Conservation (phyloP, 2,329 filamentous ascomycete species). For the Xylariales sp. region DNA sequence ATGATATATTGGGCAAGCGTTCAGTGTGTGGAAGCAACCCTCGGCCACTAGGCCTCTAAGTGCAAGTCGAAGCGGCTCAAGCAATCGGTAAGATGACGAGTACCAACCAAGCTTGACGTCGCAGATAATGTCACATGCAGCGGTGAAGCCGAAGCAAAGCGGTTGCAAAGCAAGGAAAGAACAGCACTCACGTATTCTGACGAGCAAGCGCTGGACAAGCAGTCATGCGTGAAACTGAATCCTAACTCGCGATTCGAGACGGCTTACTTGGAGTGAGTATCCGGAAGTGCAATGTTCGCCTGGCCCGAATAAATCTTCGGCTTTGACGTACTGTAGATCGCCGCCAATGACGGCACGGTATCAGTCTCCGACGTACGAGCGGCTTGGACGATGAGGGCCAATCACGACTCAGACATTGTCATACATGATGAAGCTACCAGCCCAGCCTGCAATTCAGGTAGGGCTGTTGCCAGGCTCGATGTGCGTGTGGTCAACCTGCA, state of each 20-base stretch:
- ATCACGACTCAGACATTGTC: conserved; percentile 15
- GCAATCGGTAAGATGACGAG: conserved; percentile 19
- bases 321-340: too few species aligned
- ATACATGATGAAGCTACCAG: conserved; percentile 16
- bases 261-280: too few species aligned
- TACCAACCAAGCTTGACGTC: conserved; percentile 5
- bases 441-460: too few species aligned
- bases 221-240: too few species aligned
- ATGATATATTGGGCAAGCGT: conserved; percentile 9
- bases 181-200: too few species aligned
- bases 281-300: too few species aligned
- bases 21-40: conserved; percentile 8
- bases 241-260: too few species aligned
- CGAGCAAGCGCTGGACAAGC: too few species aligned
- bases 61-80: conserved; percentile 46
- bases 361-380: background rate
- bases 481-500: too few species aligned
- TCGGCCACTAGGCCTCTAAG: conserved; percentile 50
- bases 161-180: conserved; percentile 4
- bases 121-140: conserved; percentile 17
- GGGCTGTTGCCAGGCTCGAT: too few species aligned
- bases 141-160: conserved; percentile 20
- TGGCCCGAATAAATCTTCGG: too few species aligned
- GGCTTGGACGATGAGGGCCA: background rate
- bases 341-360: background rate